Evolutionary conservation across 2,329 filamentous ascomycete species (phyloP).

Genomic region (Bertia moriformis): DNA sequence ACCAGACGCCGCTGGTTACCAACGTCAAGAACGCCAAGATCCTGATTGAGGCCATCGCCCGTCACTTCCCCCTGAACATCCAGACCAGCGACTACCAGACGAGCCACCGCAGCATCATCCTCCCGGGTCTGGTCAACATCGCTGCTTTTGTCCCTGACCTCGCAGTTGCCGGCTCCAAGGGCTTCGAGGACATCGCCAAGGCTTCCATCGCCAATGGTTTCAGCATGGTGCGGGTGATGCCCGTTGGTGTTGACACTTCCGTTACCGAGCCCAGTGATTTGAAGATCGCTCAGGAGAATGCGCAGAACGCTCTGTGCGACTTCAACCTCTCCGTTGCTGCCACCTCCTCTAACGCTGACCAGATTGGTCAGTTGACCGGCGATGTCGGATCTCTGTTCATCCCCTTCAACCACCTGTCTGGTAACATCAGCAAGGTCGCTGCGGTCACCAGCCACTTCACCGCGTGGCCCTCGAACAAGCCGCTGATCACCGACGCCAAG

Average conservation of each 20-base stretch:
- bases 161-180: conserved; percentile 45
- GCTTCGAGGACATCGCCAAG: conserved; percentile 57
- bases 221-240: conserved; percentile 69
- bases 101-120: conserved; percentile 62
- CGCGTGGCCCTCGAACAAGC: conserved; percentile 64
- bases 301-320: conserved; percentile 56
- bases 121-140: conserved; percentile 65
- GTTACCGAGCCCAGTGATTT: conserved; percentile 61
- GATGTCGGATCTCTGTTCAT: conserved; percentile 73
- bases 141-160: conserved; percentile 69
- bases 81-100: conserved; percentile 80
- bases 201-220: conserved; percentile 64
- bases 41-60: conserved; percentile 80
- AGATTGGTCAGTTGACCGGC: conserved; percentile 56
- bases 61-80: conserved; percentile 74
- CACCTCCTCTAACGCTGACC: conserved; percentile 58
- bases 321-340: conserved; percentile 69
- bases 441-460: conserved; percentile 68
- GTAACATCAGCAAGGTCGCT: conserved; percentile 73
- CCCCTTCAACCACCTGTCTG: conserved; percentile 67
- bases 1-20: conserved; percentile 91
- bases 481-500: conserved; percentile 70
- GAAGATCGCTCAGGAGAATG: conserved; percentile 58
- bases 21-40: conserved; percentile 99
- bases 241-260: conserved; percentile 56